These are phyloP conservation scores for Thermothielavioides terrestris DNA, from an alignment of 495 filamentous ascomycete genomes.

Conservation along the genomic window DNA sequence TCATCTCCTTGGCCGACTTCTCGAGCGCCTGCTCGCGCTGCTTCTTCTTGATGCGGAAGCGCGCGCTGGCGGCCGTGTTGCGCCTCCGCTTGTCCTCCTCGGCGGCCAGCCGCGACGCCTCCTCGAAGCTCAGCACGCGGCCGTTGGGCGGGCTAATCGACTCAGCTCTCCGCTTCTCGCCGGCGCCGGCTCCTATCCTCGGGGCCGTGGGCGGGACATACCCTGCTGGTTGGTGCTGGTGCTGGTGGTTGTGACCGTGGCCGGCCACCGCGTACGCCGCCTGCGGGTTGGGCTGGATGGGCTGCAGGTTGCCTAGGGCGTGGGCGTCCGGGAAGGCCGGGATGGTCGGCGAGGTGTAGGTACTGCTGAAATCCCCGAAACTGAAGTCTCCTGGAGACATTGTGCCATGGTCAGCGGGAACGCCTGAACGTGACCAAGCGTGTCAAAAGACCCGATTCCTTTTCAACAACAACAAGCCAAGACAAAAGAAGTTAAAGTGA, in stretches of 20 bases:
- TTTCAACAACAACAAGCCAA: conserved; percentile 16
- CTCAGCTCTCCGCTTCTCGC: conserved; percentile 47
- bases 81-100: conserved; percentile 96
- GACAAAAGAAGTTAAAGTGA: conserved; percentile 9
- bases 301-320: conserved; percentile 35
- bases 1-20: conserved; percentile 80
- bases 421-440: too few species aligned
- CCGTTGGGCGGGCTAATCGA: conserved; percentile 16
- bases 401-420: conserved; percentile 36
- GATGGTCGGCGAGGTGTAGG: conserved; percentile 40
- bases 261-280: conserved; percentile 29
- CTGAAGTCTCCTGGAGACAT: conserved; percentile 46
- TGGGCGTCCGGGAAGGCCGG: conserved; percentile 36
- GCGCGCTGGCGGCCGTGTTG: conserved; percentile 89
- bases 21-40: conserved; percentile 92
- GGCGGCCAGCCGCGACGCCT: conserved; percentile 65
- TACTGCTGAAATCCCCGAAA: conserved; percentile 39
- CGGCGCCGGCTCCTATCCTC: conserved; percentile 16
- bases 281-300: conserved; percentile 38
- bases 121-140: conserved; percentile 48
- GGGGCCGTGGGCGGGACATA: conserved; percentile 32
- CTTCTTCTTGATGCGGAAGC: conserved; percentile 99
- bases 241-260: conserved; percentile 9
- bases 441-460: too few species aligned
- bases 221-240: conserved; percentile 32